Conservation (phyloP, 306 rosid species). For the Castanospermum australe region DNA sequence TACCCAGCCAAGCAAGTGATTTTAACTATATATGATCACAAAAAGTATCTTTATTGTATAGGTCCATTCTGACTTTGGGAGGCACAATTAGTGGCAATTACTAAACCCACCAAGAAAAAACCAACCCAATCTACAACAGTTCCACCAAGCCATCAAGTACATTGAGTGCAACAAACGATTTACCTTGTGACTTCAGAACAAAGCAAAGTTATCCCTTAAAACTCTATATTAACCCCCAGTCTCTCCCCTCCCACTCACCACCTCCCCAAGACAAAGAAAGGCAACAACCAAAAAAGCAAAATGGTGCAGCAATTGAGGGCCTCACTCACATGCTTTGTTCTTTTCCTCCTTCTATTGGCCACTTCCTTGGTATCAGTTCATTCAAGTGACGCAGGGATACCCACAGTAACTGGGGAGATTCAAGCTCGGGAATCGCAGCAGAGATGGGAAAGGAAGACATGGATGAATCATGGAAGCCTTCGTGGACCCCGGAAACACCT, state of each 20-base stretch:
- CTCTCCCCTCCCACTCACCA: neutral
- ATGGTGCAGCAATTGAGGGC: slow-evolving; percentile 41
- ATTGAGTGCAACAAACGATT: slow-evolving; percentile 44
- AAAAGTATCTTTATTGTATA: slow-evolving; percentile 19
- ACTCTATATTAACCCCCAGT: slow-evolving; percentile 37
- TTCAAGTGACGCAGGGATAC: slow-evolving; percentile 12
- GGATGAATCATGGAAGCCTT: slow-evolving; percentile 78
- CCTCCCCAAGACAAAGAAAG: slow-evolving; percentile 27
- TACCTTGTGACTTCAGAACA: slow-evolving; percentile 51
- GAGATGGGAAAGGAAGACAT: slow-evolving; percentile 44
- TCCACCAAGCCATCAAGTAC: slow-evolving; percentile 29
- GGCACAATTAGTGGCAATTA: slow-evolving; percentile 32
- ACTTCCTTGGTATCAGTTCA: slow-evolving; percentile 34
- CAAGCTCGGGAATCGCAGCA: slow-evolving; percentile 6
- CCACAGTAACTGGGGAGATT: slow-evolving; percentile 6
- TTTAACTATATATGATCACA: slow-evolving; percentile 11
- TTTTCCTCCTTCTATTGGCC: slow-evolving; percentile 38
- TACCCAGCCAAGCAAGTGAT: slow-evolving; percentile 30
- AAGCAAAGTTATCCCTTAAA: slow-evolving; percentile 51
- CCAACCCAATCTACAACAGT: slow-evolving; percentile 27
- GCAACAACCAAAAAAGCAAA: slow-evolving; percentile 19
- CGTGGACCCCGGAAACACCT: slow-evolving; percentile 65
- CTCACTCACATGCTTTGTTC: slow-evolving; percentile 42
- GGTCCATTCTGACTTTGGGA: slow-evolving; percentile 34
- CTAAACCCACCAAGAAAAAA: slow-evolving; percentile 36